Conservation (phyloP, 2,329 filamentous ascomycete species). For the Diaporthe helianthi region DNA sequence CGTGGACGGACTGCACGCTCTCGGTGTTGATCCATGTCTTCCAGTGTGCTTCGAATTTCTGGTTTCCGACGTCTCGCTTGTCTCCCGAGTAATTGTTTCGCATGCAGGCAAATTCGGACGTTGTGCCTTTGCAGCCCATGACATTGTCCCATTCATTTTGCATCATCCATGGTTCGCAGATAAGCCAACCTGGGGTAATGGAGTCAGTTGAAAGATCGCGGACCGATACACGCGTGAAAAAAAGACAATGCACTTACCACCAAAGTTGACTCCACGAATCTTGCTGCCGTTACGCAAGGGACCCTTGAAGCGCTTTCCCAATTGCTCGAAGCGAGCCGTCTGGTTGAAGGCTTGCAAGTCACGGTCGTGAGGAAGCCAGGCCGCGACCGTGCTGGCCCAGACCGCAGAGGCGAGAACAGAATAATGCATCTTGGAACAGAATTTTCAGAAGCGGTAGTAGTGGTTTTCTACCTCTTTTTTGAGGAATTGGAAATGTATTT, state of each 20-base stretch:
- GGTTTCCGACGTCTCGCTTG: conserved; percentile 53
- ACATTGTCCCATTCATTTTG: conserved; percentile 48
- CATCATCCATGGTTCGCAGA: conserved; percentile 58
- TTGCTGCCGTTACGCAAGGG: conserved; percentile 40
- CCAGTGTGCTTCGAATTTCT: conserved; percentile 52
- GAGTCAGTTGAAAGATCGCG: not conserved
- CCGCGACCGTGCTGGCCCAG: not conserved
- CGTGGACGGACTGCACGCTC: conserved; percentile 58
- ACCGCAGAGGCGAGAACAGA: not conserved
- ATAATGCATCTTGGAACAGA: not conserved
- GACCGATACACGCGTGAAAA: conserved; percentile 40
- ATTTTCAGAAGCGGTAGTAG: not conserved
- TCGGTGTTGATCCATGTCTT: conserved; percentile 54
- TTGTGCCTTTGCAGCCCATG: conserved; percentile 54
- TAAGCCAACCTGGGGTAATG: not conserved
- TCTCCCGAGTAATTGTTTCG: conserved; percentile 45
- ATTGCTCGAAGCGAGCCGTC: not conserved
- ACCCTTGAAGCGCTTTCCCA: not conserved
- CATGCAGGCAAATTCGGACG: conserved; percentile 63
- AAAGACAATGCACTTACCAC: conserved; percentile 58
- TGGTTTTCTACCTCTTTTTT: not conserved
- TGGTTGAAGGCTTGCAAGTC: not conserved
- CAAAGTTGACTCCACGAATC: conserved; percentile 63
- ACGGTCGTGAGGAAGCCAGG: not conserved
- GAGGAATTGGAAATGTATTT: not conserved